Conservation (phyloP, 1,284 basidiomycete species). For the Fomitopsis pinicola region DNA sequence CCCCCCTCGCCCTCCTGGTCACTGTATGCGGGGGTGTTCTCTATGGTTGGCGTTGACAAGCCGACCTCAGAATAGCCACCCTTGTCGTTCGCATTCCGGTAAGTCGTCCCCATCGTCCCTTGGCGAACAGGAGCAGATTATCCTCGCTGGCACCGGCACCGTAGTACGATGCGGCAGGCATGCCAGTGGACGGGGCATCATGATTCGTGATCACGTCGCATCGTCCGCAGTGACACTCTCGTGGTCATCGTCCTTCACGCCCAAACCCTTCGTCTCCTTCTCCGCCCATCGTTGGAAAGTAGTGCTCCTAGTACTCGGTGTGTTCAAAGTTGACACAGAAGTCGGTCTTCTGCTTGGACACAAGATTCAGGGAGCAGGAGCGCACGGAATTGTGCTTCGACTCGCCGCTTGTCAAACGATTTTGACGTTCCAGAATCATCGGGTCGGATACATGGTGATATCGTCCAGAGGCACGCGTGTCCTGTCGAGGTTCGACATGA, state of each 20-base stretch:
- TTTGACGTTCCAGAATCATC: conserved; percentile 87
- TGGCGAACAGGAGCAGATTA: conserved; percentile 53
- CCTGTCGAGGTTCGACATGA: conserved; percentile 63
- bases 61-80: conserved; percentile 48
- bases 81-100: conserved; percentile 43
- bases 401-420: conserved; percentile 83
- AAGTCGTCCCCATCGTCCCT: conserved; percentile 43
- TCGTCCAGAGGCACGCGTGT: conserved; percentile 72
- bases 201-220: conserved; percentile 58
- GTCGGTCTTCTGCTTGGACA: conserved; percentile 61
- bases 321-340: conserved; percentile 67
- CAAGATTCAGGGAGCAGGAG: conserved; percentile 74
- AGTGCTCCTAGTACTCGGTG: conserved; percentile 69
- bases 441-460: conserved; percentile 82
- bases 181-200: conserved; percentile 32
- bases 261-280: conserved; percentile 49
- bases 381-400: conserved; percentile 76
- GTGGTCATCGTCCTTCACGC: conserved; percentile 44
- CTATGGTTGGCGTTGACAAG: conserved; percentile 37
- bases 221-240: conserved; percentile 53
- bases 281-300: conserved; percentile 75
- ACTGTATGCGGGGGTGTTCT: conserved; percentile 30
- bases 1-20: conserved; percentile 38
- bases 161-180: conserved; percentile 32
- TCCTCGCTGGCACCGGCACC: conserved; percentile 45